A percentile compares a stretch with the other conserved stretches of the same genome.
These are phyloP conservation scores for Sporisorium iseilematis-ciliati DNA, from an alignment of 1,284 basidiomycete species.

Conservation along the genomic window DNA sequence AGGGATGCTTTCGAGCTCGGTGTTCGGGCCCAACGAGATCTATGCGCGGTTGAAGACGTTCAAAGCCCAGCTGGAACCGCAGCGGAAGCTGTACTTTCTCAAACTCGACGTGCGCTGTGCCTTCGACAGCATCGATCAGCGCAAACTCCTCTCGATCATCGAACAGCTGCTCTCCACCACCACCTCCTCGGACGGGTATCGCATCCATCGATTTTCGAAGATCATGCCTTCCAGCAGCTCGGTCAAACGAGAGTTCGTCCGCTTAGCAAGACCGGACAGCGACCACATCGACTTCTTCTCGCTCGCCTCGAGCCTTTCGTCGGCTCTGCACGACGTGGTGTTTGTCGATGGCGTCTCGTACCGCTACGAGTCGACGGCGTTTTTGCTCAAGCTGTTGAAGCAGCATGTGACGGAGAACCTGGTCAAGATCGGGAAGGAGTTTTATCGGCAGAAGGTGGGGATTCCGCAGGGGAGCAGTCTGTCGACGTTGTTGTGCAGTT, in stretches of 20 bases:
- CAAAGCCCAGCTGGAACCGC: no score
- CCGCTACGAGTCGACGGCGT: slow-evolving; percentile 73
- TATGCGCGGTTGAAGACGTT: slow-evolving; percentile 39
- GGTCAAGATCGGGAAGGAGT: slow-evolving; percentile 76
- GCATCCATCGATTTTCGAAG: slow-evolving; percentile 61
- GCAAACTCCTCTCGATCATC: slow-evolving; percentile 83
- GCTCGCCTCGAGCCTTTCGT: slow-evolving; percentile 72
- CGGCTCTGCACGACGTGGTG: slow-evolving; percentile 79
- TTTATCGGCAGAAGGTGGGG: slow-evolving; percentile 87
- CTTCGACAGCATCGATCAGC: slow-evolving; percentile 95
- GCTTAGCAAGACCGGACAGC: slow-evolving; percentile 71
- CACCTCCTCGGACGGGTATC: slow-evolving; percentile 46
- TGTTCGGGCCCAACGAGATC: slow-evolving; percentile 71
- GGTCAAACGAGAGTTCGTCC: slow-evolving; percentile 33
- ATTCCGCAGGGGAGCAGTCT: slow-evolving; percentile 96
- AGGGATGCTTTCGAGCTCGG: slow-evolving; percentile 47
- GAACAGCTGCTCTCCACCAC: slow-evolving; percentile 72
- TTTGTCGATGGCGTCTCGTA: slow-evolving; percentile 87
- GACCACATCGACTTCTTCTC: slow-evolving; percentile 80
- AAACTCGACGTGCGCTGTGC: slow-evolving; percentile 96
- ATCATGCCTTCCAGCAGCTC: slow-evolving; percentile 32
- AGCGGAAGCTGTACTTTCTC: slow-evolving; percentile 83
- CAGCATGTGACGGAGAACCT: slow-evolving; percentile 92
- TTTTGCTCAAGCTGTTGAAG: slow-evolving; percentile 80
- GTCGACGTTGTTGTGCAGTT: slow-evolving; percentile 82